Evolutionary conservation across 2,329 filamentous ascomycete genomes (phyloP).

Genomic region (Boeremia lycopersici): DNA sequence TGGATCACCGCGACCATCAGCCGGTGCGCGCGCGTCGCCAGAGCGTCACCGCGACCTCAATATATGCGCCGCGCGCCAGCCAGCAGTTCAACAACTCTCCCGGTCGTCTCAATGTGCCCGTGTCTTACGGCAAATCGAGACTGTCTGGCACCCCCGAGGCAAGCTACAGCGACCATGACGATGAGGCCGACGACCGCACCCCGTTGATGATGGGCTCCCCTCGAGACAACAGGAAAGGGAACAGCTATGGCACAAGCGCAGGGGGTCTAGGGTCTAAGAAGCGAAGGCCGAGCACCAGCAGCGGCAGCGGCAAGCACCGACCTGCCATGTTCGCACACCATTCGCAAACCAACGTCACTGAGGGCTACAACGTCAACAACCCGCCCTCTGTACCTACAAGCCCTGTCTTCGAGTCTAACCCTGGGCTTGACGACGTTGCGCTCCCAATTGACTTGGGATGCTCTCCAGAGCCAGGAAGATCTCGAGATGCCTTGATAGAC

Average conservation of each 20-base stretch:
- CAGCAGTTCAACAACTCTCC: slow-evolving; percentile 29
- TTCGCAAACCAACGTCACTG: slow-evolving; percentile 36
- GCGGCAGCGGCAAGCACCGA: slow-evolving; percentile 39
- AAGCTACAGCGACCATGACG: slow-evolving; percentile 57
- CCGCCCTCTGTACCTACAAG: slow-evolving; percentile 67
- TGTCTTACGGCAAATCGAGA: slow-evolving; percentile 32
- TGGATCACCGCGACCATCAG: slow-evolving; percentile 76
- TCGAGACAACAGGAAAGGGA: slow-evolving; percentile 40
- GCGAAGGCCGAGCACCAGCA: slow-evolving; percentile 27
- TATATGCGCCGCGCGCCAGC: slow-evolving; percentile 36
- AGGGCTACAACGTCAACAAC: slow-evolving; percentile 68
- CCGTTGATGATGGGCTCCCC: slow-evolving; percentile 57
- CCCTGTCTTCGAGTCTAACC: slow-evolving; percentile 59
- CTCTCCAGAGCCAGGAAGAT: slow-evolving; percentile 28
- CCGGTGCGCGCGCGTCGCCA: slow-evolving; percentile 50
- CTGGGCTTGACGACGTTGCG: slow-evolving; percentile 68
- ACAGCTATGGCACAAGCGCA: slow-evolving; percentile 42
- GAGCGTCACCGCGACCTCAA: slow-evolving; percentile 49
- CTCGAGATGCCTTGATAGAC: slow-evolving; percentile 57
- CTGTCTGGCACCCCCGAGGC: slow-evolving; percentile 37
- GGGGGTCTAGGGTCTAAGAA: slow-evolving; percentile 21
- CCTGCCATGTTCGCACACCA: slow-evolving; percentile 37
- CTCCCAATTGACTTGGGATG: slow-evolving; percentile 66
- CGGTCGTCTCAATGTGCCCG: slow-evolving; percentile 22
- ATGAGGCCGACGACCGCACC: slow-evolving; percentile 58